Conservation (phyloP, 768 basidiomycete species). For the Kwoniella sp. region DNA sequence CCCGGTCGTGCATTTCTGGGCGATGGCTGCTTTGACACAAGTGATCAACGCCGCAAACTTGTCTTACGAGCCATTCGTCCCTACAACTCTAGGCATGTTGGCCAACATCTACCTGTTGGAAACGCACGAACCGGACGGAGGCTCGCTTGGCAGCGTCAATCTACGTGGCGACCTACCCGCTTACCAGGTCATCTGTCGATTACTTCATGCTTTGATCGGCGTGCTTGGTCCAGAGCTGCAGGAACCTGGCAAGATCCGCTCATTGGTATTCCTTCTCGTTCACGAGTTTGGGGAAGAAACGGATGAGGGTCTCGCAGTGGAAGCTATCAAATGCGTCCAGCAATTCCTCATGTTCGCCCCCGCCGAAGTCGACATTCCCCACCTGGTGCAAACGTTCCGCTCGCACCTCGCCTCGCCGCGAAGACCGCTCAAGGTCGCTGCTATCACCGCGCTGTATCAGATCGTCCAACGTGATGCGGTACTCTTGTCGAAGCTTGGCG, state of each 20-base stretch:
- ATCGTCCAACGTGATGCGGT: conserved; percentile 93
- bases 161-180: conserved; percentile 84
- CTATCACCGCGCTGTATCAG: conserved; percentile 93
- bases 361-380: conserved; percentile 73
- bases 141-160: conserved; percentile 74
- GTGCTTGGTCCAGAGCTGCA: conserved; percentile 93
- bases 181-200: conserved; percentile 84
- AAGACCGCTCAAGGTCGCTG: conserved; percentile 82
- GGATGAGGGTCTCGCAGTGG: conserved; percentile 82
- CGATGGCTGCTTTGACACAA: conserved; percentile 73
- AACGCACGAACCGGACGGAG: conserved; percentile 89
- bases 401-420: conserved; percentile 73
- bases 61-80: conserved; percentile 82
- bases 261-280: conserved; percentile 76
- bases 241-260: conserved; percentile 74
- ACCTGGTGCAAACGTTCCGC: conserved; percentile 72
- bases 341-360: conserved; percentile 96
- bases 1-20: conserved; percentile 92
- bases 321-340: conserved; percentile 92
- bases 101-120: conserved; percentile 84
- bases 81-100: conserved; percentile 81
- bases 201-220: conserved; percentile 87
- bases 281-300: conserved; percentile 77
- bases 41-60: conserved; percentile 90
- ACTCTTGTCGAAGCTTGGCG: conserved; percentile 85